These are phyloP conservation scores for Blastocystis sp. DNA, from an alignment of 352 stramenopile genomes.

Conservation along the genomic window DNA sequence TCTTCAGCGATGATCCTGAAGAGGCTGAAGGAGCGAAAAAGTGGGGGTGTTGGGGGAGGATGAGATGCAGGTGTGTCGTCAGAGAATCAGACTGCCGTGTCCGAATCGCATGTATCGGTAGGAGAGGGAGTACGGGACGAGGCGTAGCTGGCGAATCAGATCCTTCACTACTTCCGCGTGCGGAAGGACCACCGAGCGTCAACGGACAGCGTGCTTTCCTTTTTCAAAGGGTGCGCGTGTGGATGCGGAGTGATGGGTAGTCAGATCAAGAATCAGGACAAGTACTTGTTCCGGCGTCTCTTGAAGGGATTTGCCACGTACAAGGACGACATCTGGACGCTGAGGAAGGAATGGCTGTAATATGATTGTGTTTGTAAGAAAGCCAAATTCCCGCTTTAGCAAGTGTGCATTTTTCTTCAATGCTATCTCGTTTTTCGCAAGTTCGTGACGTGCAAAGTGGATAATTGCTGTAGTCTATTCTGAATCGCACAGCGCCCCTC, in stretches of 20 bases:
- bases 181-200: slow-evolving; percentile 35
- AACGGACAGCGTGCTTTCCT: slow-evolving; percentile 37
- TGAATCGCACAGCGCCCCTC: neutral
- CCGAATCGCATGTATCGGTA: slow-evolving; percentile 19
- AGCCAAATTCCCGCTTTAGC: too few relatives aligned
- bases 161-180: slow-evolving; percentile 60
- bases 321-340: slow-evolving; percentile 77
- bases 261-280: slow-evolving; percentile 77
- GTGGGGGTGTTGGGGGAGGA: neutral
- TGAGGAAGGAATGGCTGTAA: slow-evolving; percentile 76
- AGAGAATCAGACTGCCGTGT: neutral
- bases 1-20: slow-evolving; percentile 35
- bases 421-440: too few relatives aligned
- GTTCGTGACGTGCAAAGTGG: too few relatives aligned
- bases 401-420: too few relatives aligned
- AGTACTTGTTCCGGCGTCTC: slow-evolving; percentile 81
- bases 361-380: neutral
- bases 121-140: neutral
- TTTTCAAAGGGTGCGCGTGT: slow-evolving; percentile 25
- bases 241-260: neutral
- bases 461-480: neutral
- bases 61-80: neutral
- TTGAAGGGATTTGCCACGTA: slow-evolving; percentile 81
- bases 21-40: slow-evolving; percentile 32
- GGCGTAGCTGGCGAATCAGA: slow-evolving; percentile 40